phyloP scores from a whole-genome alignment of 345 rosid genomes.

The Ailanthus altissimus region DNA sequence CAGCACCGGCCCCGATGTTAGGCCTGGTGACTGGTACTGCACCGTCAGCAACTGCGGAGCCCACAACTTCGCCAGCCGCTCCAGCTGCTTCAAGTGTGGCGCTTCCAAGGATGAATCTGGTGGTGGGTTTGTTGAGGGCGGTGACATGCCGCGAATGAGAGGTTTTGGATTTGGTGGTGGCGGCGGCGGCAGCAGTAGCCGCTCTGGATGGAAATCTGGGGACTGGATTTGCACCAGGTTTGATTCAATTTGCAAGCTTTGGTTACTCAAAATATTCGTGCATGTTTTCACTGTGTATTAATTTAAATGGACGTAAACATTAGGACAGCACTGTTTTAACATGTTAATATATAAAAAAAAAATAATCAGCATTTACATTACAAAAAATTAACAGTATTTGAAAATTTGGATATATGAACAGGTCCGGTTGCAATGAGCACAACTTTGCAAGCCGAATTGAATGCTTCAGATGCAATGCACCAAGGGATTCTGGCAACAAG shows the following conservation, averaged over 20 bases:
- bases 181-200: conserved; percentile 43
- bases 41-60: conserved; percentile 57
- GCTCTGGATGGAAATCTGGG: conserved; percentile 79
- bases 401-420: conserved; percentile 18
- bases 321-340: neutral
- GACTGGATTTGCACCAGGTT: conserved; percentile 85
- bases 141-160: conserved; percentile 43
- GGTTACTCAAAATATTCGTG: neutral
- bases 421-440: conserved; percentile 86
- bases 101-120: conserved; percentile 49
- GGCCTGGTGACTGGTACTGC: conserved; percentile 91
- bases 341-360: no score
- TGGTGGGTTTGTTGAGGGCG: conserved; percentile 20
- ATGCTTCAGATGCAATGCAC: conserved; percentile 91
- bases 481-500: conserved; percentile 52
- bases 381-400: neutral
- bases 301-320: neutral
- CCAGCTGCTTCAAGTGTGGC: conserved; percentile 72
- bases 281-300: neutral
- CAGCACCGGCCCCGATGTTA: conserved; percentile 65
- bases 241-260: neutral
- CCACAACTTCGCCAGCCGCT: conserved; percentile 75
- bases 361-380: neutral
- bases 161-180: conserved; percentile 42
- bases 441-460: conserved; percentile 92